Evolutionary conservation across 257 asterid species (phyloP), one percentile per base, ranked within the genome.

Genomic region (Ligustrum vulgare): DNA sequence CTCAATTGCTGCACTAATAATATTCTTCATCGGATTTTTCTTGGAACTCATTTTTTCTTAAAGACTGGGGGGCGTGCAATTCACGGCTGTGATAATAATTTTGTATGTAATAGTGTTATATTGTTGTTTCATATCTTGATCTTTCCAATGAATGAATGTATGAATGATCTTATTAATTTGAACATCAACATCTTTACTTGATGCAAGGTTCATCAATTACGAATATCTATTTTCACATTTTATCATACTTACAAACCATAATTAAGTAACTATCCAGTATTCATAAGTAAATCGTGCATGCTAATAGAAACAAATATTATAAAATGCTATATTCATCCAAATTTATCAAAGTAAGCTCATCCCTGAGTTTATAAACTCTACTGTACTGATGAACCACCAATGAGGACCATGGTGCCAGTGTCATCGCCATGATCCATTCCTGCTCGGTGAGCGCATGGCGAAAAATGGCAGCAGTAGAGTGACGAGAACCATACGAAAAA

Each of bases 401-500:
- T n/a, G n/a, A n/a, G n/a, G n/a, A n/a, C n/a, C 33, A 82, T 1
- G 74, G 79, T 60, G 72, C 67, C 10, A 73, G 71, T 35, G 70
- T 69, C 63, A 23, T 23, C 0, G 67, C 33, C 67, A 60, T 60
- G 67, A 60, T 82, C 73, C 88, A 78, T 78, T 88, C 97, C 87
- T 90, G 83, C 31, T 88, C 91, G 4, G 94, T 86, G 75, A 91
- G 91, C 73, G 96, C 66, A 79, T 91, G 96, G 79, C 96, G 94
- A n/a, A 79, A 91, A 91, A 82, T 90, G 97, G 89, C 96, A 91
- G 74, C 97, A 94, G 75, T 90, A 94, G n/a, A 91, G 3, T 94
- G 94, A 70, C 84, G 54, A 91, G 87, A 62, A 88, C 90, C 92
- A 88, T 89, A 34, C 96, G 90, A 80, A 94, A 90, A 45, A 88